Evolutionary conservation across 2,329 filamentous ascomycete species (phyloP), one percentile per base, ranked within the genome.

Genomic region (Colletotrichum sp.): DNA sequence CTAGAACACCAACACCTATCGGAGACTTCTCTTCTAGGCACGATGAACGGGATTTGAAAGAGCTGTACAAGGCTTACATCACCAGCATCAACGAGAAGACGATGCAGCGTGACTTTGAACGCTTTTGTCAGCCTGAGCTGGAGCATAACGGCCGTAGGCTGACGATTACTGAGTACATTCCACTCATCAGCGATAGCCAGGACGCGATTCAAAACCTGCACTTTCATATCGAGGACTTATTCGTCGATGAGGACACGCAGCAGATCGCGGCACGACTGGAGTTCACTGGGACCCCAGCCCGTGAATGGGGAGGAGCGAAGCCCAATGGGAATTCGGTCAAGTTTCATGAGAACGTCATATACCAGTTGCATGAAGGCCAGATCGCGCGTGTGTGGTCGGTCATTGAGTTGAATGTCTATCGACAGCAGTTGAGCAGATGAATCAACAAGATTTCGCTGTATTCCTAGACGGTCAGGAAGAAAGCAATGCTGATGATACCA

Each of bases 311-410:
- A 9, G 84, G 82, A 15, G 80, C 79, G 5, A 73, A 79, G 57
- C 80, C 82, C 7, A 83, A 77, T n/a, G 83, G 82, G 12, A 78
- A 78, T 7, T 6, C 55, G 7, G 82, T 85, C 7, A 61, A 39
- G 3, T 83, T 85, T 67, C 70, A 75, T 19, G 85, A 86, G 78
- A 80, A 83, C 61, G 84, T 82, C 27, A 82, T 83, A 8, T 86
- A 85, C 71, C 78, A 79, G 65, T 79, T 86, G 15, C 72, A 79
- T 11, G 78, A 70, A 2, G 84, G 83, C 2, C 84, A 78, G 79
- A 84, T 86, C 29, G 72, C 75, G 12, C 78, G 78, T 44, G 81
- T 85, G 4, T 83, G 82, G 80, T 83, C 83, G 34, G 69, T 84
- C 22, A 77, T 84, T 19, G 83, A 84, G 61, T 55, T 82, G 68